These are phyloP conservation scores for Boeremia lycopersici DNA, from an alignment of 2,329 filamentous ascomycete species.

Conservation along the genomic window DNA sequence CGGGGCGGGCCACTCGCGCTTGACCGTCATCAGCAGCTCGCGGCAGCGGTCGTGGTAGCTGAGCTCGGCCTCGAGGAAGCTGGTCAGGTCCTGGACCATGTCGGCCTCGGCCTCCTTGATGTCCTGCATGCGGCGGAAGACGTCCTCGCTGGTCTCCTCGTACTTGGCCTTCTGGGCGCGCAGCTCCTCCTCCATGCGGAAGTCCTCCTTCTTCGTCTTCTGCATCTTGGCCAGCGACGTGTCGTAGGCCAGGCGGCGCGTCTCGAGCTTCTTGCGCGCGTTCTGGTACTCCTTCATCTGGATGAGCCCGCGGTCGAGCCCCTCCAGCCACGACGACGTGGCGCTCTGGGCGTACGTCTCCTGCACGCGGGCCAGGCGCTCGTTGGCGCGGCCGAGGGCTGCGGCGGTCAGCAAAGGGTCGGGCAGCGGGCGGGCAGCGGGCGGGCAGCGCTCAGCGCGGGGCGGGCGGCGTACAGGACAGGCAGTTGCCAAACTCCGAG, in stretches of 20 bases:
- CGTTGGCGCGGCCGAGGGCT: conserved; percentile 84
- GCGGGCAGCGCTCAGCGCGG: neutral
- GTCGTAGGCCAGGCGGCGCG: conserved; percentile 86
- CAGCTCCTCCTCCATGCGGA: conserved; percentile 89
- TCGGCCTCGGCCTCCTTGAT: conserved; percentile 92
- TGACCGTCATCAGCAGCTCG: conserved; percentile 76
- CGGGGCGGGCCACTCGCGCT: conserved; percentile 71
- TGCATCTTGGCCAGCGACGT: conserved; percentile 88
- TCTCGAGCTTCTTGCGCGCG: conserved; percentile 93
- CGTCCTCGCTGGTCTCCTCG: conserved; percentile 92
- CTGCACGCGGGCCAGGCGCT: conserved; percentile 83
- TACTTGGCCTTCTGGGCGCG: conserved; percentile 93
- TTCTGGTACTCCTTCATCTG: conserved; percentile 98
- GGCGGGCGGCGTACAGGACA: conserved; percentile 64
- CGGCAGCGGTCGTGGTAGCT: conserved; percentile 90
- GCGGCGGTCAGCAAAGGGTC: conserved; percentile 21
- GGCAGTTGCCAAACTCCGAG: conserved; percentile 87
- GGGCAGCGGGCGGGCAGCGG: too few species aligned
- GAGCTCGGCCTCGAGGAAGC: conserved; percentile 86
- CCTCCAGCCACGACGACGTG: conserved; percentile 85
- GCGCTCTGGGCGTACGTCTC: conserved; percentile 80
- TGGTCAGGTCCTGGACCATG: conserved; percentile 76
- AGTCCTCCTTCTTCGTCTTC: conserved; percentile 92
- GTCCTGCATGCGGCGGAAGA: conserved; percentile 90
- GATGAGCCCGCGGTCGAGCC: conserved; percentile 83